Percentiles rank a stretch among this genome's conserved stretches.
phyloP scores from a whole-genome alignment of 345 rosid species.

The Gossypium turneri region DNA sequence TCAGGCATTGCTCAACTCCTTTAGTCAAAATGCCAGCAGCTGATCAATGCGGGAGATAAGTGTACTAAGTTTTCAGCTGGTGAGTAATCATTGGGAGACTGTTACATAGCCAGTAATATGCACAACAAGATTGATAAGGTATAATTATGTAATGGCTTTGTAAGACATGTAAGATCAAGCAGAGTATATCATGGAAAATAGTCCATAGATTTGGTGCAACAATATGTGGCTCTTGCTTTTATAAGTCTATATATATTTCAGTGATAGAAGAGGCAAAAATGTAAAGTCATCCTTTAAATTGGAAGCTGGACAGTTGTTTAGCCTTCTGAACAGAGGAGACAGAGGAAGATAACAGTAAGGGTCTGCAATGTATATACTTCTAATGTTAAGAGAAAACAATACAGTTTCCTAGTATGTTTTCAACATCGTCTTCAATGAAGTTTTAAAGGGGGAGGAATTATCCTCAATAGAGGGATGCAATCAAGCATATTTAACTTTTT shows the following conservation, averaged over 20 bases:
- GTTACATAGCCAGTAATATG: not conserved
- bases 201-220: conserved; percentile 19
- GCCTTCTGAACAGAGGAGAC: not conserved
- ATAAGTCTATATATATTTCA: not conserved
- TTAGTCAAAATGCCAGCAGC: not conserved
- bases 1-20: not conserved
- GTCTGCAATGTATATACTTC: no score
- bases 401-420: no score
- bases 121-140: not conserved
- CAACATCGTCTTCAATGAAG: no score
- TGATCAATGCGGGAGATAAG: not conserved
- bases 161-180: no score
- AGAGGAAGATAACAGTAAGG: not conserved
- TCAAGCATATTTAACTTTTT: no score
- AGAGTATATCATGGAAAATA: not conserved
- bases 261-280: not conserved
- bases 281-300: not conserved
- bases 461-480: no score
- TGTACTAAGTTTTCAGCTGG: not conserved
- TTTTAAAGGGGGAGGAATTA: no score
- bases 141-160: no score
- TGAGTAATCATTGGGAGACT: not conserved
- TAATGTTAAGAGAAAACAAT: no score
- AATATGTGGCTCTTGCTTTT: conserved; percentile 15
- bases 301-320: not conserved